Evolutionary conservation across 2,329 filamentous ascomycete genomes (phyloP).

Genomic region (Cylindrodendrum hubeiense): DNA sequence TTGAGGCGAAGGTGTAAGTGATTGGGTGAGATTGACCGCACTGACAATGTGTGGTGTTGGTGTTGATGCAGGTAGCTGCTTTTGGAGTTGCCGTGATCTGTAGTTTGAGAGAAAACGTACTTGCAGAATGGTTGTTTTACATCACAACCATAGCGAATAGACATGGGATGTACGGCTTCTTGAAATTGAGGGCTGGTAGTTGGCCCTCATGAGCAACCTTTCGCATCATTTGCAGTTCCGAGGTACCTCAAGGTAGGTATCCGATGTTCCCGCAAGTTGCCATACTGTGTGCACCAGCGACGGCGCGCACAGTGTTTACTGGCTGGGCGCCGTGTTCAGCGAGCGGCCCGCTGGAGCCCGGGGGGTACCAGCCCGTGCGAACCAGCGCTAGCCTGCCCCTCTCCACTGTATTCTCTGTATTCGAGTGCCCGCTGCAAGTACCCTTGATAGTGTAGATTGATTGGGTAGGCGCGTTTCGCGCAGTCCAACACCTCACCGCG

Average conservation of each 20-base stretch:
- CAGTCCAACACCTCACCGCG: constrained; percentile 22
- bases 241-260: neutral
- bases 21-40: neutral
- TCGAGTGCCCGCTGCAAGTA: constrained; percentile 1
- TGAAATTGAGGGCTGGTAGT: neutral
- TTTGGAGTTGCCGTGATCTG: too few relatives aligned
- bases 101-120: too few relatives aligned
- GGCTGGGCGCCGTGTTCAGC: neutral
- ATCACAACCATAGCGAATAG: too few relatives aligned
- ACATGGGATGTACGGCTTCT: too few relatives aligned
- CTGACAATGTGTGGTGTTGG: too few relatives aligned
- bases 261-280: too few relatives aligned
- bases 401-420: constrained; percentile 10
- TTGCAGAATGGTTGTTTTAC: too few relatives aligned
- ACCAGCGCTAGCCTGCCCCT: neutral
- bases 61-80: too few relatives aligned
- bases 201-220: neutral
- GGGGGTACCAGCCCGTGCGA: neutral
- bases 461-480: constrained; percentile 24
- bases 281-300: neutral
- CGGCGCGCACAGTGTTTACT: constrained; percentile 1
- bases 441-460: constrained; percentile 26
- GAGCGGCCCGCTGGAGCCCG: neutral
- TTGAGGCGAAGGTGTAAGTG: constrained; percentile 26
- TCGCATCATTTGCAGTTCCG: neutral